Evolutionary conservation across 2,329 filamentous ascomycete genomes (phyloP), one percentile per base, ranked within the genome.

Genomic region (Phialophora tarda): DNA sequence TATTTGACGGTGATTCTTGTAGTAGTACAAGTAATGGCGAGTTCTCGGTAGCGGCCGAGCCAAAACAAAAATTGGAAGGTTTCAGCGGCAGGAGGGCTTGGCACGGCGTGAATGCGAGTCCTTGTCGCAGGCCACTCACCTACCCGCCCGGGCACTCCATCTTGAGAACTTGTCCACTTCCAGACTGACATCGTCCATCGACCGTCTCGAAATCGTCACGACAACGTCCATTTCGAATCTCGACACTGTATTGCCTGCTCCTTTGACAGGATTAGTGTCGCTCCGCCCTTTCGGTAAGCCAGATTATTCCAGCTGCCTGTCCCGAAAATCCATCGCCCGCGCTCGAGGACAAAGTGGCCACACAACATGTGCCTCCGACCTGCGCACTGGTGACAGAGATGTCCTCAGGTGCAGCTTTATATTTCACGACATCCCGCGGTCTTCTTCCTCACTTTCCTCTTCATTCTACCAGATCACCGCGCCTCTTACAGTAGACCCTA

Each of bases 261-360:
- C 59, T 58, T 48, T 50, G 32, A 63, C 56, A 59, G 58, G 63
- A 63, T 63, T 65, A 65, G 67, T 62, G 64, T 66, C 63, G 32
- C 38, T 66, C 51, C 21, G 53, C 50, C 57, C 51, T 54, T 62
- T 62, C 53, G 70, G 71, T 73, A 73, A 71, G 71, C 65, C 55
- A 59, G 50, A 65, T 48, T 65, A 71, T 68, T 59, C 44, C 57
- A 65, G 61, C 67, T 72, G 71, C 71, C 71, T 72, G 64, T 10
- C 51, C 55, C 55, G 7, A 47, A 61, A 61, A 61, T 53, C 59
- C 47, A 51, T 53, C 59, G 48, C 14, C 30, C 51, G 50, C 48
- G 28, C 61, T 57, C 70, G 59, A 73, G 71, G 71, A 73, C 71
- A 73, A 72, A 69, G 70, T 73, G 71, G 71, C 71, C 70, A 73